Evolutionary conservation across 73 alveolate genomes (phyloP), one percentile per base, ranked within the genome.

Genomic region (Effrenium voratum): DNA sequence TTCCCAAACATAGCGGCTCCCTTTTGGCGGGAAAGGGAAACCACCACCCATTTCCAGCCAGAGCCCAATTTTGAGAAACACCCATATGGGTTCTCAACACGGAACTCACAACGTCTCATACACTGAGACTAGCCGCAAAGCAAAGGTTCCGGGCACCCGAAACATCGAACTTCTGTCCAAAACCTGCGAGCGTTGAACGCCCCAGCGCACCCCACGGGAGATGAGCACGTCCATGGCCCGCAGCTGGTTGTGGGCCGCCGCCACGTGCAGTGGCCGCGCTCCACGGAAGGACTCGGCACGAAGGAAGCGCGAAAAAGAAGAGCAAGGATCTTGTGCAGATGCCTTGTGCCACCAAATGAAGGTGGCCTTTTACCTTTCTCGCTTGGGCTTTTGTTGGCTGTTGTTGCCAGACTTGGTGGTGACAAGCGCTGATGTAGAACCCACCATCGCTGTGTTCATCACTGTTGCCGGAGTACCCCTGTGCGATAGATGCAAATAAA

Each of bases 181-280:
- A 12, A 52, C 8, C 19, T 52, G 63, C 19, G 8, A 19, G 63
- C 63, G 8, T 52, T 8, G 63, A 52, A 12, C 3, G n/a, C 28
- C 2, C 80, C 66, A 52, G 82, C 38, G 49, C 82, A 36, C 26
- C 82, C 38, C 38, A 19, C 47, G 82, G 82, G 82, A 72, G 49
- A 45, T 15, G 59, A 68, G 55, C n/a, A 70, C 38, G 59, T 90
- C 97, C 77, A 90, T 47, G 76, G 97, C 97, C 44, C 97, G 72
- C 52, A 90, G 97, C 55, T 90, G 97, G 68, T 90, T 90, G 43
- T 75, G 55, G 24, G 97, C 97, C 1, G 97, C 97, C 16, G 97
- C 97, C 88, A 90, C 88, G 88, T 90, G 97, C 76, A 82, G 30
- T 30, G 52, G 75, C 40, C 75, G 46, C 52, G 92, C 73, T 8